Base-by-base conservation (phyloP, 352 stramenopile genomes). In the Phytophthora kernoviae region DNA sequence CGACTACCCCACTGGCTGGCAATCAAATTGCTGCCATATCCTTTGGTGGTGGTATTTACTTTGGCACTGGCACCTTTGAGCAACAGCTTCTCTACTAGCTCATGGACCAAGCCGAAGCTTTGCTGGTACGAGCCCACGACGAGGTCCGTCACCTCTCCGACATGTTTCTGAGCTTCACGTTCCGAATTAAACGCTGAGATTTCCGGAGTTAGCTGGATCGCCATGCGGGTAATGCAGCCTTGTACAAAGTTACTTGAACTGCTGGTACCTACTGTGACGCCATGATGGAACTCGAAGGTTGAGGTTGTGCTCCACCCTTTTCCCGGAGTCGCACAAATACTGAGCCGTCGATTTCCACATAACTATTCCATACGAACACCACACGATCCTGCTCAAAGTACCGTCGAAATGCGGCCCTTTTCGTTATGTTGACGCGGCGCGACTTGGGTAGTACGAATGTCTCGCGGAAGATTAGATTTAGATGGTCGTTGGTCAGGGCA, bases 341-440 rank as follows among this genome's bases (percentile, higher is more conserved):
- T 0, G 56, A 63, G 17, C 64, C 67, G 1, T 63, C 51, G 15
- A 72, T 77, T 32, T 77, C 46, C 1, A 79, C 56, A 30, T 65
- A 51, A 10, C 54, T 58, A 26, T 41, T 65, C 62, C 70, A 79
- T 9, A 79, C 58, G 15, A 71, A 65, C 4, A 74, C 49, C n/a
- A 75, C 49, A 17, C 62, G 57, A 8, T 68, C 53, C 4, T 61
- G 21, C 37, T 75, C 66, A 12, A 66, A 41, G n/a, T 63, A 56
- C 1, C 66, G 70, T 18, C 56, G 54, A 18, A 79, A 63, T 21
- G 53, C 62, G 8, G 44, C 27, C 22, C 58, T 39, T 12, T 71
- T 70, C 8, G 43, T 73, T 10, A 76, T 5, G 14, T n/a, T 47
- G 14, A 66, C 54, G 4, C 15, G 45, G 34, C 57, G 51, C 7